Evolutionary conservation across 202 grass and related monocot species (phyloP), one percentile per base, ranked within the genome.

Genomic region (Schoenoplectus tabernaemontani): DNA sequence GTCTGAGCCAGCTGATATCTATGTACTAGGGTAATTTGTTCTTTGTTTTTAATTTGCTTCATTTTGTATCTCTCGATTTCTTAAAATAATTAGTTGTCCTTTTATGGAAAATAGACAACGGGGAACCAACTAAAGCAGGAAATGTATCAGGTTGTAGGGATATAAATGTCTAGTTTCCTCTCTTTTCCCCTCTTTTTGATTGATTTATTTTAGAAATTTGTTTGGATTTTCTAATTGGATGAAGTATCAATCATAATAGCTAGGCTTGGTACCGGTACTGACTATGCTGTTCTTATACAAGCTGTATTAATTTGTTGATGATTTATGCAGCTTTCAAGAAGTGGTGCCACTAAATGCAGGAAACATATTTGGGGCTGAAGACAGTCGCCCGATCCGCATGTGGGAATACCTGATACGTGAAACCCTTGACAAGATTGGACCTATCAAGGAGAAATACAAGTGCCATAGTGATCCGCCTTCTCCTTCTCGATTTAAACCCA

Each of bases 331-430:
- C 20, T 94, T 98, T 94, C 91, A 94, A 87, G 91, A 98, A 89
- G 88, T 98, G 86, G 91, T 98, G 83, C 95, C 95, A 77, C 61
- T 98, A 71, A 94, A 94, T 85, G 89, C 91, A 56, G 95, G 95
- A 78, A 98, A 98, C 70, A 91, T 98, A 83, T 90, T 98, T 65
- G 89, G 95, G 7, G 91, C 91, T 59, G 95, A 95, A 86, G 95
- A 98, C 62, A 92, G 43, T 57, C 88, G 88, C 10, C 91, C 95
- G 10, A 78, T 90, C 84, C 79, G 59, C 44, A 79, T 70, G 78
- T 98, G 91, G 95, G 95, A 98, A 36, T 58, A 74, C 60, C 88
- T 94, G 37, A 92, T 98, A 65, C 83, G 91, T 78, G 81, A 92
- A 80, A 95, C 91, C 34, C 70, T 98, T 75, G 90, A 95, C 85